A percentile compares a stretch with the other conserved stretches of the same genome.
phyloP scores from a whole-genome alignment of 495 filamentous ascomycete species.

The Poronia punctata region DNA sequence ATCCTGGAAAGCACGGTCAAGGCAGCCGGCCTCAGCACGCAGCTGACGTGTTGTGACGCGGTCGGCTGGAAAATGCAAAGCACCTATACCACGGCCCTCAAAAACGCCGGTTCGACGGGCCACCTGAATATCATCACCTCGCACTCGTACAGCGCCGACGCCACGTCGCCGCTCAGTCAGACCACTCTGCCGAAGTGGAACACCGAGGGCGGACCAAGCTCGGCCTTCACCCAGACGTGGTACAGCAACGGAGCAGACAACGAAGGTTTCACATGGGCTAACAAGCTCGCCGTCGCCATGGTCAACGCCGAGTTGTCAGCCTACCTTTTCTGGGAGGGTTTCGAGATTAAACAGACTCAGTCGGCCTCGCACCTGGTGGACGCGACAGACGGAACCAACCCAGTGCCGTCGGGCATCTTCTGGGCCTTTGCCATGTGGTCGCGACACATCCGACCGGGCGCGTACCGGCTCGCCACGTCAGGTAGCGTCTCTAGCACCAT shows the following conservation, averaged over 20 bases:
- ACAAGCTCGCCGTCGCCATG: conserved; percentile 40
- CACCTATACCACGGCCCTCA: conserved; percentile 34
- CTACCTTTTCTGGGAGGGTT: conserved; percentile 48
- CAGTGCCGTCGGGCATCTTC: conserved; percentile 33
- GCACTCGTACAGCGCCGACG: conserved; percentile 41
- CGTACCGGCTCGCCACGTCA: conserved; percentile 33
- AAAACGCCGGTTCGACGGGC: conserved; percentile 32
- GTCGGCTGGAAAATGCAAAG: conserved; percentile 39
- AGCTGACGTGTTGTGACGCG: conserved; percentile 47
- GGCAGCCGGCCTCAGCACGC: conserved; percentile 27
- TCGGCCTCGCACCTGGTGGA: conserved; percentile 35
- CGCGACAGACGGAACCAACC: conserved; percentile 25
- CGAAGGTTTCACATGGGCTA: conserved; percentile 53
- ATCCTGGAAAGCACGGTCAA: conserved; percentile 37
- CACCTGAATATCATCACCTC: conserved; percentile 38
- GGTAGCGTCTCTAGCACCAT: conserved; percentile 27
- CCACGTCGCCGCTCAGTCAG: conserved; percentile 26
- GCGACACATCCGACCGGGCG: conserved; percentile 41
- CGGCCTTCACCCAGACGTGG: conserved; percentile 37
- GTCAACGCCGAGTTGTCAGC: conserved; percentile 37
- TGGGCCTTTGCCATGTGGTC: conserved; percentile 48
- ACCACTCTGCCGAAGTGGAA: conserved; percentile 41
- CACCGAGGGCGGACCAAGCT: conserved; percentile 37
- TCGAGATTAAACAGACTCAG: conserved; percentile 25
- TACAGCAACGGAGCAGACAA: conserved; percentile 36